Base-by-base conservation (phyloP, 345 rosid species). In the Eucalyptus erythrocorys region DNA sequence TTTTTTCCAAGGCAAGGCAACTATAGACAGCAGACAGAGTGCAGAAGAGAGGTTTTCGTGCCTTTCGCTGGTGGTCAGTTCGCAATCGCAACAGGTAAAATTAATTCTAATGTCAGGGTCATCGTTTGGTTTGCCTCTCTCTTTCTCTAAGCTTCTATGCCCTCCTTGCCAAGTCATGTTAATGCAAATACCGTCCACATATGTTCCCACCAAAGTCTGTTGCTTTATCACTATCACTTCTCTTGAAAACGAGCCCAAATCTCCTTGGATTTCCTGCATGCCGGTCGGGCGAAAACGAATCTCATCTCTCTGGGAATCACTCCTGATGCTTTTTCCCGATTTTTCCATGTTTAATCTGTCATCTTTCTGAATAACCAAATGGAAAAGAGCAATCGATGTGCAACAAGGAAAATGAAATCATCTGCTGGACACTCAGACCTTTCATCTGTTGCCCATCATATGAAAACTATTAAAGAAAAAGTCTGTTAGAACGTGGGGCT, bases 1-100 rank as follows among this genome's bases (percentile, higher is more conserved):
- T 89, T 89, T 68, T 89, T 89, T 89, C 85, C 42, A 88, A 89
- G 91, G 42, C 34, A 91, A 89, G 89, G 88, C 89, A 91, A 76
- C 81, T 21, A 37, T 53, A 80, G 61, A 55, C 61, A 55, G 61
- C 30, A 30, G 57, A 68, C 30, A 27, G 19, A 47, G 86, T 14
- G 13, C 40, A 26, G 59, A 12, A 11, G 59, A n/a, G 16, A 32
- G 30, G 87, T 34, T 55, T 34, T 14, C 13, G 43, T 49, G 82
- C 82, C 82, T 76, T 76, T 21, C 47, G 24, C 47, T 21, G 30
- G 27, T 21, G 42, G 82, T 76, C 82, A 21, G 47, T 76, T 76
- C 47, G 7, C 27, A 40, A 76, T 47, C 42, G 82, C 45, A 76
- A 21, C 27, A 40, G 82, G 42, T 24, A 40, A 76, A 76, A 8